phyloP scores from a whole-genome alignment of 495 filamentous ascomycete species.

The Cryomyces minteri region DNA sequence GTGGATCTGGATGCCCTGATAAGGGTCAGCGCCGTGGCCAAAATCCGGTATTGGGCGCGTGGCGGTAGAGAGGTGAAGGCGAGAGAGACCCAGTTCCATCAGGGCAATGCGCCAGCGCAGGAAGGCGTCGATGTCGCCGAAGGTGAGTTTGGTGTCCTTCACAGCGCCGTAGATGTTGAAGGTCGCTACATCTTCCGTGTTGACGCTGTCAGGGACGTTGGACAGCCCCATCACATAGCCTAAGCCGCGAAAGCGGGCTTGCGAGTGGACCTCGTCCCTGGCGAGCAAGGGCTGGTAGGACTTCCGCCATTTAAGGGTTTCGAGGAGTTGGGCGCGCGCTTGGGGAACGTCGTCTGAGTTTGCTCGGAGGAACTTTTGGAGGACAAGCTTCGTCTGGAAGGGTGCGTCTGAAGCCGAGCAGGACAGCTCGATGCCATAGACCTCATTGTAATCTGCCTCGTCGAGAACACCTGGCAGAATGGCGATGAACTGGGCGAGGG shows the following conservation, averaged over 20 bases:
- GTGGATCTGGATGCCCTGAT: conserved; percentile 78
- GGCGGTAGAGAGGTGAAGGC: conserved; percentile 45
- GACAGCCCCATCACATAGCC: conserved; percentile 34
- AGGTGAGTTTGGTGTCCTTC: conserved; percentile 52
- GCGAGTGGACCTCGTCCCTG: conserved; percentile 26
- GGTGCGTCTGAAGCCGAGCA: conserved; percentile 16
- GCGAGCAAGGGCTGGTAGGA: conserved; percentile 31
- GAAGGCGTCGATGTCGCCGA: conserved; percentile 42
- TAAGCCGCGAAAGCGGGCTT: conserved; percentile 36
- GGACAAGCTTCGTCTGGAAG: conserved; percentile 56
- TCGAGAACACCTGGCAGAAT: conserved; percentile 23
- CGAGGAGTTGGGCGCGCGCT: conserved; percentile 55
- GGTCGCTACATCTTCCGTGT: conserved; percentile 33
- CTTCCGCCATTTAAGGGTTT: conserved; percentile 67
- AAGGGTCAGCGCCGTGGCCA: conserved; percentile 44
- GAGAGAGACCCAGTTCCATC: conserved; percentile 62
- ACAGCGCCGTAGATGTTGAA: conserved; percentile 78
- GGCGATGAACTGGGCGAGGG: conserved; percentile 10
- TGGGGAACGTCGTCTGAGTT: conserved; percentile 56
- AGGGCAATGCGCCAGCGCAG: conserved; percentile 70
- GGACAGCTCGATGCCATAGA: conserved; percentile 52
- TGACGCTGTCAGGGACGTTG: conserved; percentile 19
- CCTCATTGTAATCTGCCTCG: conserved; percentile 39
- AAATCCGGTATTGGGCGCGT: conserved; percentile 56
- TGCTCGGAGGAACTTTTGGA: conserved; percentile 84